A percentile compares a stretch with the other conserved stretches of the same genome.
Conservation (phyloP, 2,329 filamentous ascomycete species). For the Acrocalymma vagum region DNA sequence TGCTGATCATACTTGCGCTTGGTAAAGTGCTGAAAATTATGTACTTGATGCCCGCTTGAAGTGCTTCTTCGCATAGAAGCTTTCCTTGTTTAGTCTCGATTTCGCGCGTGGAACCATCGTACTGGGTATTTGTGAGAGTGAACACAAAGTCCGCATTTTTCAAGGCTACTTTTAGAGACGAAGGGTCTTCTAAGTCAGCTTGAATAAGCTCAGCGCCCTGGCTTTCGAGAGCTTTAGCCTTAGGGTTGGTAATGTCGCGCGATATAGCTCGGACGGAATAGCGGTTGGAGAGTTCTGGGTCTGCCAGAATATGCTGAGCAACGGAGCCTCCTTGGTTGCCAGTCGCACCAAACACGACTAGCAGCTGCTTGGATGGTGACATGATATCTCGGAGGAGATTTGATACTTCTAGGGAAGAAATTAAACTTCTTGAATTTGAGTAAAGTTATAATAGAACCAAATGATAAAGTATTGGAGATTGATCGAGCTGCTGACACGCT, state of each 20-base stretch:
- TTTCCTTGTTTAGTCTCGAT: constrained; percentile 37
- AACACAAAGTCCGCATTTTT: constrained; percentile 33
- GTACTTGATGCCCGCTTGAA: constrained; percentile 45
- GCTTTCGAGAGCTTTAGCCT: constrained; percentile 54
- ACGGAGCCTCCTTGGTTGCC: constrained; percentile 66
- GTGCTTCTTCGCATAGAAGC: constrained; percentile 38
- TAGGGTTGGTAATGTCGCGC: constrained; percentile 55
- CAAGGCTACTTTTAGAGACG: constrained; percentile 31
- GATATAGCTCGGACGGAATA: constrained; percentile 64
- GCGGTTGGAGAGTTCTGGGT: constrained; percentile 50
- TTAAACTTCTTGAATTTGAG: no score
- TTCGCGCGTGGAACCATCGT: constrained; percentile 28
- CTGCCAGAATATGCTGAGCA: constrained; percentile 53
- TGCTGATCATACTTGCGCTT: constrained; percentile 32
- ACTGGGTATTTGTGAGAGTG: constrained; percentile 37
- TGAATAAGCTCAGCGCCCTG: constrained; percentile 62
- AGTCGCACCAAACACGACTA: constrained; percentile 42
- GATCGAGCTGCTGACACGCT: no score
- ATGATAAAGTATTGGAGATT: no score
- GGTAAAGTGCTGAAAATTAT: constrained; percentile 50
- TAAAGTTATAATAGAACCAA: no score
- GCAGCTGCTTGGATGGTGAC: constrained; percentile 32
- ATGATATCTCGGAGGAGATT: no score
- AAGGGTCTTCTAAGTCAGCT: constrained; percentile 57
- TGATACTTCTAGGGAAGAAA: no score